Evolutionary conservation across 2,329 filamentous ascomycete species (phyloP).

Genomic region (Trichoderma asperellum): DNA sequence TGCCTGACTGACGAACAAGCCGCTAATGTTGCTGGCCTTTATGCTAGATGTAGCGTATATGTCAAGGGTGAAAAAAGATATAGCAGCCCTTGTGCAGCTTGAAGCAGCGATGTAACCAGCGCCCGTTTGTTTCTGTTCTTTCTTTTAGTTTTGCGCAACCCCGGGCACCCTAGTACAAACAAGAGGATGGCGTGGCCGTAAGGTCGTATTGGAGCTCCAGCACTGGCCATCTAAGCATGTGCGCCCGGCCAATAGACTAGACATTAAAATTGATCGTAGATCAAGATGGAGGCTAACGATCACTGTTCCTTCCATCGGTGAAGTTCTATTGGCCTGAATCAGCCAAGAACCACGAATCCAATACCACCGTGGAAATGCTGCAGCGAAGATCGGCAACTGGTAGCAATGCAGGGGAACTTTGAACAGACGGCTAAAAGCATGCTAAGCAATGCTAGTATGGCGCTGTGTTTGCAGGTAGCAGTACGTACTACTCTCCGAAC

Average conservation of each 20-base stretch:
- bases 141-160: background rate
- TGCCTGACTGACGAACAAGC: background rate
- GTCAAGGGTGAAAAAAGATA: no score
- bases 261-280: constrained; percentile 25
- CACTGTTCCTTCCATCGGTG: background rate
- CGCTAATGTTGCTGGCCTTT: background rate
- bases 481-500: background rate
- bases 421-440: background rate
- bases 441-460: background rate
- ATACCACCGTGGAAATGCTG: background rate
- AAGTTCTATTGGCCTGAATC: background rate
- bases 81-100: background rate
- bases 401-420: background rate
- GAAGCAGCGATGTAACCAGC: constrained; percentile 3
- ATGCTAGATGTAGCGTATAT: background rate
- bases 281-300: constrained; percentile 21
- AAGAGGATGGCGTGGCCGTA: background rate
- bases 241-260: constrained; percentile 1
- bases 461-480: background rate
- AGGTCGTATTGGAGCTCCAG: constrained; percentile 11
- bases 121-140: background rate
- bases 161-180: background rate
- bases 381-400: constrained; percentile 2
- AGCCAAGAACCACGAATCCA: background rate
- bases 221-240: constrained; percentile 24